Conservation (phyloP, 257 asterid genomes). For the Phtheirospermum japonicum region DNA sequence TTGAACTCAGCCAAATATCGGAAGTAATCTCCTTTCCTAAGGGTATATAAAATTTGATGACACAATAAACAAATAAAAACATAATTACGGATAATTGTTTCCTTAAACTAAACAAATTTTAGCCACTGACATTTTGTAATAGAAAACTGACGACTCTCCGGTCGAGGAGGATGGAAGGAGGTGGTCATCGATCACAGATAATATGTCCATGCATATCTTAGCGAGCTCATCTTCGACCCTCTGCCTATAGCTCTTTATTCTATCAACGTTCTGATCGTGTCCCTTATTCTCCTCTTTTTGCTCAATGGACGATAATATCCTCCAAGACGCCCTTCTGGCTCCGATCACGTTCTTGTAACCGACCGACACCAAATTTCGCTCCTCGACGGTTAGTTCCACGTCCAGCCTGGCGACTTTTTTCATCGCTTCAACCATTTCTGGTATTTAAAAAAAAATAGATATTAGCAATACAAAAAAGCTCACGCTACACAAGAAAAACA, state of each 20-base stretch:
- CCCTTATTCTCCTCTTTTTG: slow-evolving; percentile 79
- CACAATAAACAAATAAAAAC: not conserved
- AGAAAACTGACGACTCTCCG: slow-evolving; percentile 77
- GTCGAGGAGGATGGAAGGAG: slow-evolving; percentile 69
- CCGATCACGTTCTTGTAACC: slow-evolving; percentile 80
- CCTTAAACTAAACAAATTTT: not conserved
- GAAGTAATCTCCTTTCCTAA: slow-evolving; percentile 64
- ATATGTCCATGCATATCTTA: slow-evolving; percentile 67
- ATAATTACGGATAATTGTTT: not conserved
- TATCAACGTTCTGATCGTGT: slow-evolving; percentile 65
- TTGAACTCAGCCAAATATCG: slow-evolving; percentile 64
- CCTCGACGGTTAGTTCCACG: slow-evolving; percentile 72
- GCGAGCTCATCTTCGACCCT: slow-evolving; percentile 77
- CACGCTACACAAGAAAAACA: not conserved
- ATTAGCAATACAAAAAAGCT: no score
- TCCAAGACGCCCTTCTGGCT: slow-evolving; percentile 80
- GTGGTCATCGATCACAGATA: slow-evolving; percentile 69
- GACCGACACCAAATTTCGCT: slow-evolving; percentile 75
- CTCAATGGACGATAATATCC: slow-evolving; percentile 65
- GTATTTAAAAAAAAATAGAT: no score
- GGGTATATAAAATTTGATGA: not conserved
- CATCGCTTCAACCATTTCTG: slow-evolving; percentile 88
- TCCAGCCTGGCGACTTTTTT: slow-evolving; percentile 63
- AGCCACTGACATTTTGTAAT: slow-evolving; percentile 65
- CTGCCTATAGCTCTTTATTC: slow-evolving; percentile 58